Evolutionary conservation across 225 moss, liverwort and hornwort species (phyloP), one percentile per base, ranked within the genome.

Genomic region (Neckera pumila): DNA sequence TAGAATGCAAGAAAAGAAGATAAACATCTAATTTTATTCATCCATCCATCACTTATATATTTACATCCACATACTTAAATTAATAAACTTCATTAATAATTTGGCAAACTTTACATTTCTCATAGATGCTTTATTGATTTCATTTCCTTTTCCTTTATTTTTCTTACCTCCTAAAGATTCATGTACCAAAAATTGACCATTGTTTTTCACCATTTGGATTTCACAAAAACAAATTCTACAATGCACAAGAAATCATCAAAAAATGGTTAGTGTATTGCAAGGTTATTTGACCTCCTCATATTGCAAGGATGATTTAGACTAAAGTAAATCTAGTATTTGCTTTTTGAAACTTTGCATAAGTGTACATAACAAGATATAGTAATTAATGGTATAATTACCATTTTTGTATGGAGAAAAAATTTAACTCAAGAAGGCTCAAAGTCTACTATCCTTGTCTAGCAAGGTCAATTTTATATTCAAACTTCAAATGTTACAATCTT

Each of bases 391-490:
- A 0, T n/a, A n/a, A n/a, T n/a, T n/a, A n/a, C n/a, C n/a, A 36
- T 69, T 69, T 11, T n/a, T 12, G 38, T 22, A 2, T 38, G 38
- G 12, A 38, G 2, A 12, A 38, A 21, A n/a, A n/a, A 18, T 38
- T 34, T 22, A 38, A 38, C 2, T 4, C 13, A 7, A 23, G 23
- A 25, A 8, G 14, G 3, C 14, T 70, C 8, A 40, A 70, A 70
- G 14, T 40, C 0, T 70, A 0, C 2, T 40, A 7, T 40, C 69
- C 7, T 38, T 22, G 7, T 69, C 3, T 12, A 69, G 40, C 0
- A 2, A 1, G 8, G 4, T 8, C 4, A 54, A 54, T 1, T 38
- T 38, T 69, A 12, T 63, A 23, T 23, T 69, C 38, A 25, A 69
- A 40, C 23, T 69, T 69, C 12, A 69, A 69, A 69, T 38, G 4